phyloP scores from a whole-genome alignment of 805 yeast genomes.

The Wickerhamomyces strasburgensis region DNA sequence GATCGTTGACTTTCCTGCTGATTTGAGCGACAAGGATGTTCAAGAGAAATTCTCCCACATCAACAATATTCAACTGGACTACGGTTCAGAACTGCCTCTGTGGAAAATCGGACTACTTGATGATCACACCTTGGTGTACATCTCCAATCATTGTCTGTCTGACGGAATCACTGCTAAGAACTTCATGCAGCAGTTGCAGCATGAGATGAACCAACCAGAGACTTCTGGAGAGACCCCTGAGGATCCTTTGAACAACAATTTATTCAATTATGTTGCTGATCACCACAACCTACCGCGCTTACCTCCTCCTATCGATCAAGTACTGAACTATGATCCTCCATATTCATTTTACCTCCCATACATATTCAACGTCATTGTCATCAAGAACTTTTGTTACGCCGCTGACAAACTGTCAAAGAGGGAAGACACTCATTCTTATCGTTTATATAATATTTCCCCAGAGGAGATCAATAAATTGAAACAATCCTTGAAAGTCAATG shows the following conservation, averaged over 20 bases:
- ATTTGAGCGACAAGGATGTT: not conserved
- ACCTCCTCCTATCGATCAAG: conserved; percentile 16
- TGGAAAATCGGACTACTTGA: conserved; percentile 19
- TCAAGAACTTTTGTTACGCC: conserved; percentile 3
- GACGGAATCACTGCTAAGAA: conserved; percentile 19
- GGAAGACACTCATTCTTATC: conserved; percentile 11
- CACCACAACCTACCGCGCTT: conserved; percentile 6
- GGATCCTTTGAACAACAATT: not conserved
- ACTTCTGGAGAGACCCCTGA: not conserved
- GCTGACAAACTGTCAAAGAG: not conserved
- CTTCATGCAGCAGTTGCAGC: conserved; percentile 11
- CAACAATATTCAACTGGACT: conserved; percentile 13
- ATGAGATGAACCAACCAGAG: conserved; percentile 4
- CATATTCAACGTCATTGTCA: conserved; percentile 4
- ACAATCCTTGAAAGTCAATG: not conserved
- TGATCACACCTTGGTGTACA: conserved; percentile 12
- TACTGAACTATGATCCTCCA: conserved; percentile 14
- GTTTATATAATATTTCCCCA: conserved; percentile 9
- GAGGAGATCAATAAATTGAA: conserved; percentile 1
- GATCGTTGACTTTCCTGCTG: conserved; percentile 9
- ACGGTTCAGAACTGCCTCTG: conserved; percentile 11
- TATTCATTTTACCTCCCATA: conserved; percentile 9
- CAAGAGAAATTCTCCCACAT: conserved; percentile 7
- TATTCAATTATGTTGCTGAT: conserved; percentile 14
- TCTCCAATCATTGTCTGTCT: conserved; percentile 20